Percentiles rank a stretch among this genome's conserved stretches.
Conservation (phyloP, 768 basidiomycete genomes). For the Termitomyces sp. region DNA sequence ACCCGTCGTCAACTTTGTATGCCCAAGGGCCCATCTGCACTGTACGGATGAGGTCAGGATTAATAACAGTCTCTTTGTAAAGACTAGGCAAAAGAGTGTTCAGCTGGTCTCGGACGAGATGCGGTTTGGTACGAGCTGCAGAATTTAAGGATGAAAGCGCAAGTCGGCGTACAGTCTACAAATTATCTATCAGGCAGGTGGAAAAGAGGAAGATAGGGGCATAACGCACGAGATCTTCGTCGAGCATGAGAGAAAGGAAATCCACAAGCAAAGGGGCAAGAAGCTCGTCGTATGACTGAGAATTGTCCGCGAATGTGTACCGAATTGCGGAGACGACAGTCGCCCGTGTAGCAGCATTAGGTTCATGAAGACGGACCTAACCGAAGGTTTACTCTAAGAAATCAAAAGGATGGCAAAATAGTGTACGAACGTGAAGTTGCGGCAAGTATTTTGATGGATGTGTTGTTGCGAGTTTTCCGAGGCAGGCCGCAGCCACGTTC, state of each 20-base stretch:
- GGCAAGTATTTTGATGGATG: slow-evolving; percentile 89
- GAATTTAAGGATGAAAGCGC: slow-evolving; percentile 91
- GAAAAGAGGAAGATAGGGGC: background rate
- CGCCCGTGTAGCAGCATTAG: slow-evolving; percentile 68
- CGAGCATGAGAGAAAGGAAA: slow-evolving; percentile 88
- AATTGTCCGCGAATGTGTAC: slow-evolving; percentile 88
- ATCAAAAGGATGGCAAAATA: background rate
- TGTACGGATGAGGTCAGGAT: slow-evolving; percentile 74
- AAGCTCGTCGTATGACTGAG: slow-evolving; percentile 83
- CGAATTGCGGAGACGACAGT: slow-evolving; percentile 92
- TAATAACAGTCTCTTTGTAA: slow-evolving; percentile 81
- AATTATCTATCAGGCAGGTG: background rate
- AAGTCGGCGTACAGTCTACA: slow-evolving; percentile 82
- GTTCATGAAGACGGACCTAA: slow-evolving; percentile 64
- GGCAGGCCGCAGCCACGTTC: slow-evolving; percentile 93
- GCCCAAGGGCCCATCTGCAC: slow-evolving; percentile 98
- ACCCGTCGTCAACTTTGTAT: slow-evolving; percentile 94
- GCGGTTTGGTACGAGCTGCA: slow-evolving; percentile 90
- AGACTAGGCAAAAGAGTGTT: slow-evolving; percentile 69
- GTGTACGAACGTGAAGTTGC: slow-evolving; percentile 80
- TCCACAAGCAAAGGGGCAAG: slow-evolving; percentile 86
- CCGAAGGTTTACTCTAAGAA: background rate
- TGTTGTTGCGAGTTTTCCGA: slow-evolving; percentile 91
- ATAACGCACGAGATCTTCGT: slow-evolving; percentile 70
- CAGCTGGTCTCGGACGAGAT: slow-evolving; percentile 86